Percentiles rank a stretch among this genome's conserved stretches.
These are phyloP conservation scores for Tetrapisispora iriomotensis DNA, from an alignment of 805 yeast genomes.

Conservation along the genomic window DNA sequence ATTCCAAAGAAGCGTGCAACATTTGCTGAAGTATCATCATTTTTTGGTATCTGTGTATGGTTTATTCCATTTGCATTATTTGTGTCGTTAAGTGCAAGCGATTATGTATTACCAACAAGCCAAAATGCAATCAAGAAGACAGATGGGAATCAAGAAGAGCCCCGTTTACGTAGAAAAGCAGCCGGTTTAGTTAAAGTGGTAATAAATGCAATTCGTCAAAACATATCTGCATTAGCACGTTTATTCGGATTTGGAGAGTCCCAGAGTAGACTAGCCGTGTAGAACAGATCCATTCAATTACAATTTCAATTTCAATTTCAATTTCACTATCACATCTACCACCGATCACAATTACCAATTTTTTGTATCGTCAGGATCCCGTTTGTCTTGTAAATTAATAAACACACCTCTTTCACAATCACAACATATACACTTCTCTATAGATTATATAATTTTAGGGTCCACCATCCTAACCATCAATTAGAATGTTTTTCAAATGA, in stretches of 20 bases:
- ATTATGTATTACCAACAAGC: constrained; percentile 64
- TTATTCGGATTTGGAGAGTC: no score
- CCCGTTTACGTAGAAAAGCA: constrained; percentile 33
- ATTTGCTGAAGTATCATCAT: constrained; percentile 87
- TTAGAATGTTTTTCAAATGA: no score
- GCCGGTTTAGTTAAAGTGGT: constrained; percentile 62
- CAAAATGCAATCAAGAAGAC: constrained; percentile 22
- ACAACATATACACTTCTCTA: no score
- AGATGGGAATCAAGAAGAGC: constrained; percentile 29
- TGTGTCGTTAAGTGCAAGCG: constrained; percentile 86
- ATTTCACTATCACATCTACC: background rate
- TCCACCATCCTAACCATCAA: no score
- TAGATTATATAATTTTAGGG: no score
- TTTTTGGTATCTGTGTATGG: constrained; percentile 92
- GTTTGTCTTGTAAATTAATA: no score
- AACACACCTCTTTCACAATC: no score
- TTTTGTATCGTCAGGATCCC: no score
- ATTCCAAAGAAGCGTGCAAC: constrained; percentile 61
- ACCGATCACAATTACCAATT: no score
- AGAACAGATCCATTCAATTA: background rate
- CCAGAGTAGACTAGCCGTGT: constrained; percentile 33
- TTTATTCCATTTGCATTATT: constrained; percentile 86
- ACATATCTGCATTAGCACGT: constrained; percentile 35
- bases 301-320: background rate
- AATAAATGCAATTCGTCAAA: constrained; percentile 43